Evolutionary conservation across 805 yeast genomes (phyloP).

Genomic region (Debaryomyces maramus): DNA sequence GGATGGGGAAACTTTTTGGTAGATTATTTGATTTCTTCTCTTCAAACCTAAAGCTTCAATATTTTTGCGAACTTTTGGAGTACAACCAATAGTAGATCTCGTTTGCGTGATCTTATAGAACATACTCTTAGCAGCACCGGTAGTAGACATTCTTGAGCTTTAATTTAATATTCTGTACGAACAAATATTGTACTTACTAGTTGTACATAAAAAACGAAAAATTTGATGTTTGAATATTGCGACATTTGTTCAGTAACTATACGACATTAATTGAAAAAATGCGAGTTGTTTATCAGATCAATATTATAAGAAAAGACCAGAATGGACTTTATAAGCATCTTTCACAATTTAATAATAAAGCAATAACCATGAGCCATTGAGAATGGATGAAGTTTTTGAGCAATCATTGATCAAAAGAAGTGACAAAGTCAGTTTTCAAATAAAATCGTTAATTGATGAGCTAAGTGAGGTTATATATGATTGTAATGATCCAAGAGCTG

Average conservation of each 20-base stretch:
- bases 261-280: too few species aligned
- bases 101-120: conserved; percentile 65
- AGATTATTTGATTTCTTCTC: conserved; percentile 70
- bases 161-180: too few species aligned
- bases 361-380: neutral
- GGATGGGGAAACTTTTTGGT: conserved; percentile 70
- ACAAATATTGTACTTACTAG: too few species aligned
- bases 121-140: conserved; percentile 15
- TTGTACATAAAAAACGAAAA: too few species aligned
- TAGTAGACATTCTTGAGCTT: conserved; percentile 9
- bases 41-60: conserved; percentile 72
- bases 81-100: conserved; percentile 85
- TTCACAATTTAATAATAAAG: too few species aligned
- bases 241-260: neutral
- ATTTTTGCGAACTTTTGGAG: conserved; percentile 63
- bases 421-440: conserved; percentile 13
- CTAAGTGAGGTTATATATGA: neutral
- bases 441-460: conserved; percentile 2
- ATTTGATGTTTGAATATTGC: neutral
- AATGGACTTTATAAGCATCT: too few species aligned
- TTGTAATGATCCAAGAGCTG: conserved; percentile 1
- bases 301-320: too few species aligned
- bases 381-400: conserved; percentile 15
- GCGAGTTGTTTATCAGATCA: too few species aligned
- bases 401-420: conserved; percentile 14